These are phyloP conservation scores for Phytopythium aichiense DNA, from an alignment of 352 stramenopile species.

Conservation along the genomic window DNA sequence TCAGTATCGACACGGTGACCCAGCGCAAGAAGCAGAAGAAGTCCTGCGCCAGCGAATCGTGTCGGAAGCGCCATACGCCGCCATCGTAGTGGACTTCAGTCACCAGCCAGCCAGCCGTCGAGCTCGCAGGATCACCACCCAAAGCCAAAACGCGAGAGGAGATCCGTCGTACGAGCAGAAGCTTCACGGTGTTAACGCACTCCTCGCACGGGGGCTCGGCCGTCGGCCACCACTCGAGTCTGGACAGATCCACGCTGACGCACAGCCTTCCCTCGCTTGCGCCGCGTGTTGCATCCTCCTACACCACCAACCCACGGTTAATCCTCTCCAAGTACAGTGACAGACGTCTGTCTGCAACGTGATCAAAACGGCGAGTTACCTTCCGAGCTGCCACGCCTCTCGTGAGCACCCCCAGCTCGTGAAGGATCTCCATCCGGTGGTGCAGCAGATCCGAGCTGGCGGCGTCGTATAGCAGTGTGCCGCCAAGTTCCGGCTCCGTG, in stretches of 20 bases:
- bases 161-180: conserved; percentile 1
- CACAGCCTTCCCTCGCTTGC: not conserved
- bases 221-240: not conserved
- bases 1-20: not conserved
- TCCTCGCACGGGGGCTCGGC: not conserved
- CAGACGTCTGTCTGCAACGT: no score
- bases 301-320: not conserved
- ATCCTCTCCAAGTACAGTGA: not conserved
- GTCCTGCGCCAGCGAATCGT: conserved; percentile 3
- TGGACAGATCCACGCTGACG: not conserved
- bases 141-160: not conserved
- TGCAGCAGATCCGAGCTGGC: not conserved
- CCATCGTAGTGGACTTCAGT: conserved; percentile 2
- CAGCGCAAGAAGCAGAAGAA: conserved; percentile 9
- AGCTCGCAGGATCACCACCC: not conserved
- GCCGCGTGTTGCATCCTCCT: not conserved
- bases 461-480: conserved; percentile 1
- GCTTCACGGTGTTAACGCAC: not conserved
- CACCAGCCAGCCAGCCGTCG: not conserved
- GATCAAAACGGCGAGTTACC: not conserved
- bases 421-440: not conserved
- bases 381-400: not conserved
- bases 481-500: not conserved
- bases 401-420: conserved; percentile 3
- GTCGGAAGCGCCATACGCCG: not conserved